Evolutionary conservation across 129 eudicot species (phyloP), one percentile per base, ranked within the genome.

Genomic region (Saussurea involucrata): DNA sequence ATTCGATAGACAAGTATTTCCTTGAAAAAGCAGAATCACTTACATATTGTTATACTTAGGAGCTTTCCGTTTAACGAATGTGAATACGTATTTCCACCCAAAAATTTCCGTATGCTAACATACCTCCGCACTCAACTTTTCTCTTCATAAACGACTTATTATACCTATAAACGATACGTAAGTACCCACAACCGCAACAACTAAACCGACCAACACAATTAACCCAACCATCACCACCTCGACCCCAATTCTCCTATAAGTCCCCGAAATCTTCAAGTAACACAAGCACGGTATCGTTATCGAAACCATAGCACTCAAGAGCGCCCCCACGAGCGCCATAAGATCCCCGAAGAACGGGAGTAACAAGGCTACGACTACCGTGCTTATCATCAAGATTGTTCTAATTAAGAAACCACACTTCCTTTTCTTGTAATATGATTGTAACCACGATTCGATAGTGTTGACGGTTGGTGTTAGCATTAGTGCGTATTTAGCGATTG

Each of bases 241-340:
- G 18, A 83, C 17, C 15, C 92, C 88, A 68, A 87, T 20, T 63
- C 81, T 86, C 37, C 71, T 78, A 34, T 86, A 77, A 53, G 29
- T 65, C 0, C 94, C 90, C 0, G 89, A 79, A 28, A 95, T 91
- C 96, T 86, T 95, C 80, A 95, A 74, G 86, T 82, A 95, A 74
- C 96, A 95, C 69, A 89, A 57, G 72, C 97, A 89, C 1, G 98
- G 98, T 22, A 91, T 75, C 32, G 86, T 72, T 55, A 89, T 86
- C 0, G 97, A 95, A 65, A 89, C 88, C 9, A 88, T 87, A 12
- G 88, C 79, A 57, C 97, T 95, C 28, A 91, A 69, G 77, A 95
- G 88, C 46, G 96, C 97, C 25, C 98, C 98, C 68, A 95, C 96
- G 8, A 95, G 94, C 22, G 97, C 86, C 96, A 94, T 89, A 4